These are phyloP conservation scores for Powellomyces hirtus DNA, from an alignment of 192 early-diverging fungal genomes.

Conservation along the genomic window DNA sequence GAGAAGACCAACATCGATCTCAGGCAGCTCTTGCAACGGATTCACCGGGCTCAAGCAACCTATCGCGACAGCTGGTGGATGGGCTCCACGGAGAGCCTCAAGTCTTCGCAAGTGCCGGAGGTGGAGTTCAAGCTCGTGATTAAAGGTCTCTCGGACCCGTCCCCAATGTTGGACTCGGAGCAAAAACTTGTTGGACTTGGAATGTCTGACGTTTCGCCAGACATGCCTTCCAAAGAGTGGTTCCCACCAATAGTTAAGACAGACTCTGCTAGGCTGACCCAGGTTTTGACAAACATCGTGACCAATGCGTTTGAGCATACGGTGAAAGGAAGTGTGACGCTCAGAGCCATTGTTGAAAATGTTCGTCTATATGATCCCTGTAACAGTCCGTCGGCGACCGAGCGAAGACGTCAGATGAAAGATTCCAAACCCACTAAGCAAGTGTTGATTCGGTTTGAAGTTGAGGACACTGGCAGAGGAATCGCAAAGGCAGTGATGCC, in stretches of 20 bases:
- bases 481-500: conserved; percentile 12
- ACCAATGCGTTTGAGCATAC: conserved; percentile 25
- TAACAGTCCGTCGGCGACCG: not conserved
- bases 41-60: conserved; percentile 12
- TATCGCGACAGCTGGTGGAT: not conserved
- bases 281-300: conserved; percentile 23
- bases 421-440: not conserved
- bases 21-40: not conserved
- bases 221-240: conserved; percentile 4
- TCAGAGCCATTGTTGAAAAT: conserved; percentile 18
- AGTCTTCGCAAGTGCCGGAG: not conserved
- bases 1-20: conserved; percentile 13
- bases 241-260: conserved; percentile 16
- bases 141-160: conserved; percentile 9
- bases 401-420: not conserved
- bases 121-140: conserved; percentile 18
- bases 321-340: conserved; percentile 2
- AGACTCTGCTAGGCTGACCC: conserved; percentile 14
- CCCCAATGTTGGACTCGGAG: not conserved
- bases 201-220: not conserved
- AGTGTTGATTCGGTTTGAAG: conserved; percentile 18
- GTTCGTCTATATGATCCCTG: not conserved
- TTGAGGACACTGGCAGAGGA: conserved; percentile 23
- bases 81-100: not conserved
- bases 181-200: conserved; percentile 1